Evolutionary conservation across 768 basidiomycete species (phyloP).

Genomic region (Lentinula detonsa): DNA sequence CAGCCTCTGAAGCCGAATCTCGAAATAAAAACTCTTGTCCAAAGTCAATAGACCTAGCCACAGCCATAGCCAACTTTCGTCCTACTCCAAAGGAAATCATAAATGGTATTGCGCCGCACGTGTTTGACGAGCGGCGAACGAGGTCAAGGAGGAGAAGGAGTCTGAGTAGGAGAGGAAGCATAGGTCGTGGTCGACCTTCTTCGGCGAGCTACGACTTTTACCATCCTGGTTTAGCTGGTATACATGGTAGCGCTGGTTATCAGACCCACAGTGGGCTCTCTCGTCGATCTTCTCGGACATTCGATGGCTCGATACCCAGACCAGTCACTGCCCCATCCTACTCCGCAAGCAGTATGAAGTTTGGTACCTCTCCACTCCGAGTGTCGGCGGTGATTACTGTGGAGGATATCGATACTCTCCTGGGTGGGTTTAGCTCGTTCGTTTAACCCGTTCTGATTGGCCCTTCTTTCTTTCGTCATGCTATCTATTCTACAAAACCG

Average conservation of each 20-base stretch:
- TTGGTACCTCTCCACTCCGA: neutral
- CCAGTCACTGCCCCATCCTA: neutral
- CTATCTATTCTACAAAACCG: neutral
- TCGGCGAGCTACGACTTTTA: neutral
- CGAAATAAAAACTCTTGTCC: neutral
- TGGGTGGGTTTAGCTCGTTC: neutral
- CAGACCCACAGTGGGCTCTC: neutral
- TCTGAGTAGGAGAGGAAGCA: neutral
- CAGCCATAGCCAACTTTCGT: conserved; percentile 33
- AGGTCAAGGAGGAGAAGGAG: conserved; percentile 7
- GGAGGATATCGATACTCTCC: neutral
- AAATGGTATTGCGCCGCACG: conserved; percentile 39
- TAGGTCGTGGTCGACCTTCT: neutral
- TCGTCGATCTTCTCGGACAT: neutral
- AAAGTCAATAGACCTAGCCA: conserved; percentile 9
- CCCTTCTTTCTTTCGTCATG: neutral
- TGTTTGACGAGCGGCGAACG: conserved; percentile 32
- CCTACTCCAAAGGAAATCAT: conserved; percentile 36
- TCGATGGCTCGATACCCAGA: neutral
- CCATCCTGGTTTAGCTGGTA: neutral
- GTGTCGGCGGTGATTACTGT: conserved; percentile 4
- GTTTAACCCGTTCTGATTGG: neutral
- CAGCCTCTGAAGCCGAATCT: neutral
- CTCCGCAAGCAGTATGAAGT: neutral
- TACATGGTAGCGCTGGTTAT: neutral